Evolutionary conservation across 306 rosid species (phyloP).

Genomic region (Senna siamea): DNA sequence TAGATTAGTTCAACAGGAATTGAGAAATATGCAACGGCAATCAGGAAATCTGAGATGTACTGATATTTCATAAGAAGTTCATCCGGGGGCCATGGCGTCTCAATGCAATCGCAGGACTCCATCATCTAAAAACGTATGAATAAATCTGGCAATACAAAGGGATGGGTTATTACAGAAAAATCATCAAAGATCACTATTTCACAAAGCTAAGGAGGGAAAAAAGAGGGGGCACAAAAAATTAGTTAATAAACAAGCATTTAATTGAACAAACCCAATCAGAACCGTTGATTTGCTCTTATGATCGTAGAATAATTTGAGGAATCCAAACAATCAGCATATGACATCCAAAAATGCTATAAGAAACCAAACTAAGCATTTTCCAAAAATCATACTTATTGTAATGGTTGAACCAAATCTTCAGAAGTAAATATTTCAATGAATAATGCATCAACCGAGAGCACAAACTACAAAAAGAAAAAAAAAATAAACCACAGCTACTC

Average conservation of each 20-base stretch:
- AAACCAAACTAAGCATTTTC: background rate
- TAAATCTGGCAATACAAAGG: constrained; percentile 49
- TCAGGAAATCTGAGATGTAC: constrained; percentile 82
- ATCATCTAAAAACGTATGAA: constrained; percentile 43
- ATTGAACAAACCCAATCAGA: constrained; percentile 24
- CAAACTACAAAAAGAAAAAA: background rate
- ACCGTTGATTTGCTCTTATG: background rate
- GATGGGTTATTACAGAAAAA: constrained; percentile 2
- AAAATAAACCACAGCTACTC: constrained; percentile 1
- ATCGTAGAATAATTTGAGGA: background rate
- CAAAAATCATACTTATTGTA: background rate
- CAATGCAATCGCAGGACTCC: constrained; percentile 91
- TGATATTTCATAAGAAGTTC: constrained; percentile 94
- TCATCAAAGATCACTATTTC: background rate
- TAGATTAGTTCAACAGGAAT: constrained; percentile 92
- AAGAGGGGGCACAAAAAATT: background rate
- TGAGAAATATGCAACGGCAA: constrained; percentile 92
- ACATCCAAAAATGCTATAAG: background rate
- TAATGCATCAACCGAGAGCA: constrained; percentile 16
- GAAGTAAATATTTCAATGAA: background rate
- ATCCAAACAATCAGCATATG: constrained; percentile 2
- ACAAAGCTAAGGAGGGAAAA: background rate
- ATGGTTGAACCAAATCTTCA: constrained; percentile 22
- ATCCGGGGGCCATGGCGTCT: constrained; percentile 78
- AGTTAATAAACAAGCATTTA: constrained; percentile 23